phyloP scores from a whole-genome alignment of 2,329 filamentous ascomycete genomes.

The Scytalidium lignicola region DNA sequence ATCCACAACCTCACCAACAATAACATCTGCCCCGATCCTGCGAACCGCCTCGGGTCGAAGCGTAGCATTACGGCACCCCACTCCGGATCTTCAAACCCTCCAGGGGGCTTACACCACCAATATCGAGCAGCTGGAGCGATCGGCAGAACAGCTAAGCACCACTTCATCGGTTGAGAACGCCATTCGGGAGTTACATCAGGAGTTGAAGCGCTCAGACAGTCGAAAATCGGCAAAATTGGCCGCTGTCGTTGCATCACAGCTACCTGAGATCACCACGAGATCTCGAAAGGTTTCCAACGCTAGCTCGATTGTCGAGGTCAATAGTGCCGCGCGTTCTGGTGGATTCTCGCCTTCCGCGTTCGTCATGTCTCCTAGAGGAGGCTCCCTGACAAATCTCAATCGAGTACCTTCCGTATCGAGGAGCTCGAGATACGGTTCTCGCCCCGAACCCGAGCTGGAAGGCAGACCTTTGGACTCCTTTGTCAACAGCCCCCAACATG shows the following conservation, averaged over 20 bases:
- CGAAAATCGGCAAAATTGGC: constrained; percentile 58
- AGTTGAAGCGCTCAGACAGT: constrained; percentile 66
- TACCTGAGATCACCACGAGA: not conserved
- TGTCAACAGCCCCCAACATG: constrained; percentile 14
- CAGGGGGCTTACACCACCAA: constrained; percentile 60
- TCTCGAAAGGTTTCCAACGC: constrained; percentile 42
- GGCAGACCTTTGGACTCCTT: constrained; percentile 28
- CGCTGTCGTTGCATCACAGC: constrained; percentile 27
- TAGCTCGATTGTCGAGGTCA: constrained; percentile 64
- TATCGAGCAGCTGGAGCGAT: constrained; percentile 69
- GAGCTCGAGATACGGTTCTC: constrained; percentile 32
- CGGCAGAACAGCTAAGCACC: constrained; percentile 68
- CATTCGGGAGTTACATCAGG: constrained; percentile 66
- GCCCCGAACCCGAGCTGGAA: constrained; percentile 29
- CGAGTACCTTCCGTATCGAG: constrained; percentile 52
- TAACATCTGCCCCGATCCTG: constrained; percentile 13
- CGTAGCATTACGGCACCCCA: constrained; percentile 46
- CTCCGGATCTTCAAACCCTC: constrained; percentile 56
- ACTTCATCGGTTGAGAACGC: constrained; percentile 72
- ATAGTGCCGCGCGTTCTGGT: constrained; percentile 54
- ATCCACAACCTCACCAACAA: not conserved
- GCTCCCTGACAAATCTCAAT: constrained; percentile 49
- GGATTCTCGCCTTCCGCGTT: constrained; percentile 66
- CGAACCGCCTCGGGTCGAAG: constrained; percentile 24
- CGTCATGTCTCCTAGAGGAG: constrained; percentile 59